Percentiles rank a stretch among this genome's conserved stretches.
Conservation (phyloP, 306 rosid species). For the Fagus crenata region DNA sequence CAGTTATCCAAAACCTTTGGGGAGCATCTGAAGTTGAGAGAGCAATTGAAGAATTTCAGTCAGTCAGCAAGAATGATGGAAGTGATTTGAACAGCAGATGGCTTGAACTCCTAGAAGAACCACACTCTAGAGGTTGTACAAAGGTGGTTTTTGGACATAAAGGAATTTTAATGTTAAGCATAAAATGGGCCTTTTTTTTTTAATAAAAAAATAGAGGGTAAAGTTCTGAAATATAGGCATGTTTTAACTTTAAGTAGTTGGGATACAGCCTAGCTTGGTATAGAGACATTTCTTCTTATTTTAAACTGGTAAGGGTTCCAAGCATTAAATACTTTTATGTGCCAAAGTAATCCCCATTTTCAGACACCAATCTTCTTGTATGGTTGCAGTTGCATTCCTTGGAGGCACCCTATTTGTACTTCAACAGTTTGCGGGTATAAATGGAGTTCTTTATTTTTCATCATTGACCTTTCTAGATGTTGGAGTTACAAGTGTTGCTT, state of each 20-base stretch:
- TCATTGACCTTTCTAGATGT: slow-evolving; percentile 83
- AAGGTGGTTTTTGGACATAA: slow-evolving; percentile 55
- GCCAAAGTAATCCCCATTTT: slow-evolving; percentile 21
- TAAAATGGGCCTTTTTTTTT: background rate
- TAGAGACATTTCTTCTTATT: slow-evolving; percentile 11
- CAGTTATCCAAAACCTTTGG: slow-evolving; percentile 68
- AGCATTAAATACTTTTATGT: slow-evolving; percentile 5
- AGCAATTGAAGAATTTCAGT: slow-evolving; percentile 74
- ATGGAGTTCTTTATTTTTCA: slow-evolving; percentile 89
- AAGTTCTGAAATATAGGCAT: slow-evolving; percentile 14
- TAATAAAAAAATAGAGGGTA: slow-evolving; percentile 14
- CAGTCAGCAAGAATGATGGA: slow-evolving; percentile 69
- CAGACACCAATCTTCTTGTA: slow-evolving; percentile 26
- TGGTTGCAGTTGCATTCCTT: slow-evolving; percentile 70
- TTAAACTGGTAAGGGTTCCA: slow-evolving; percentile 4
- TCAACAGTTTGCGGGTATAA: slow-evolving; percentile 91
- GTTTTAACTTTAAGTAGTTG: background rate
- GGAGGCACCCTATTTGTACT: slow-evolving; percentile 83
- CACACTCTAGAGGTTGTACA: slow-evolving; percentile 90
- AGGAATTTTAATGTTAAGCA: slow-evolving; percentile 10
- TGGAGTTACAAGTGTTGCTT: slow-evolving; percentile 66
- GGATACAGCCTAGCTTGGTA: slow-evolving; percentile 19
- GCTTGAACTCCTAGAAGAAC: slow-evolving; percentile 74
- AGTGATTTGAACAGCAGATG: slow-evolving; percentile 72
- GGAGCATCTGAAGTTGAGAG: slow-evolving; percentile 74